Evolutionary conservation across 306 rosid genomes (phyloP), one percentile per base, ranked within the genome.

Genomic region (Carpinus fangiana): DNA sequence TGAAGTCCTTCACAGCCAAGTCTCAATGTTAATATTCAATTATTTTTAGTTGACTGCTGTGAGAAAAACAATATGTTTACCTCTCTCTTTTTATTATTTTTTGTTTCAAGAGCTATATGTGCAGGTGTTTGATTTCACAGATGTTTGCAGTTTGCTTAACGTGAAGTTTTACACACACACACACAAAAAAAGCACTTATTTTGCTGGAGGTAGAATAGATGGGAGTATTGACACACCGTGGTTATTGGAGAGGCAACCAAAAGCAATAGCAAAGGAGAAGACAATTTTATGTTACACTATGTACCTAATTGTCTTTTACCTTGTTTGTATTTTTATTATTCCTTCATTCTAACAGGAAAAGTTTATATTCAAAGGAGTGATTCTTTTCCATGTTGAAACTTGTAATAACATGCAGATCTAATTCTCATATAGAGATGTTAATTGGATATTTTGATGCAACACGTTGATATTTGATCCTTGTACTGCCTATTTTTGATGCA

Each of bases 341-440:
- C 50, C 20, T 72, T 56, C 51, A 8, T 23, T 72, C 8, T 23
- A 38, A 38, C 6, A 6, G 28, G 16, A 0, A 26, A 61, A 17
- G 31, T 18, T 62, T 13, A 31, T 14, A 34, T 14, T 18, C 31
- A 51, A 65, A 64, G 8, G 10, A 47, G 69, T 54, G 81, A 66
- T 72, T 72, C 64, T 59, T 47, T 76, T 8, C 4, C 65, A 60
- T 66, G 21, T 8, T 38, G 51, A 51, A 66, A 66, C 72, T 10
- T 18, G 4, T 17, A 43, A 38, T 17, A 43, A 38, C 14, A 8
- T 66, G 14, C 18, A 38, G 13, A 23, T 23, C 0, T 1, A 23
- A 1, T 41, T 18, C 41, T 66, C 13, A 34, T 12, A 8, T 46
- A 62, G 31, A 0, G 5, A 13, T 31, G 69, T 62, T 31, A 28